Evolutionary conservation across 305 asterid genomes (phyloP), one percentile per base, ranked within the genome.

Genomic region (Salvia sclarea): DNA sequence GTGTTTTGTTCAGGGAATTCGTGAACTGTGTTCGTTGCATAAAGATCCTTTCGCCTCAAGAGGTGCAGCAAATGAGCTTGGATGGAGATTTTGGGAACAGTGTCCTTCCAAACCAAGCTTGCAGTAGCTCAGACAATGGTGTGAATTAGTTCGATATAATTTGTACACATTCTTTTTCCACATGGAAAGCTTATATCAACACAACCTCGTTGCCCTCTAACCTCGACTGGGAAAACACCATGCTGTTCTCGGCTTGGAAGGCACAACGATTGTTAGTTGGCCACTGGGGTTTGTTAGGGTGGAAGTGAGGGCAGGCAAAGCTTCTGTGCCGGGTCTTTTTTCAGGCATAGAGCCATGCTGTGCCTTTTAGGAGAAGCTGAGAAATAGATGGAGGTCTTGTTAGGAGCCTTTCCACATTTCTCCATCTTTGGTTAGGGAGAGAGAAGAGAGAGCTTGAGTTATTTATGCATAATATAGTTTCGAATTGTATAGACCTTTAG

Each of bases 11-110:
- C 84, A 95, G 99, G 86, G 99, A 95, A 76, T 95, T 95, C 2
- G 96, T 95, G 84, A 95, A 68, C 86, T 95, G 99, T 25, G 98
- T 95, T 2, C 95, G 90, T n/a, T 92, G 94, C 83, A 95, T 95
- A 66, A 95, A 92, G 83, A 92, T 95, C 68, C 97, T 95, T 16
- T 95, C 99, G 4, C 99, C 98, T 40, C 98, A 91, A 70, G 99
- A 95, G 83, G 98, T 95, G 35, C 98, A 89, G 65, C 98, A 95
- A 69, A 88, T 95, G 97, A 94, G 98, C 78, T 85, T 91, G 88
- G 99, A 90, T 73, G 98, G 95, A 65, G 98, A 89, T 78, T 84
- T 89, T 61, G 97, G 95, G 35, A 85, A 81, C 73, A 79, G 65
- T 57, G 85, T 88, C 35, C 95, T 85, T 65, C 90, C 81, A 41